These are phyloP conservation scores for Acacia confusa DNA, from an alignment of 306 rosid genomes.

Conservation along the genomic window DNA sequence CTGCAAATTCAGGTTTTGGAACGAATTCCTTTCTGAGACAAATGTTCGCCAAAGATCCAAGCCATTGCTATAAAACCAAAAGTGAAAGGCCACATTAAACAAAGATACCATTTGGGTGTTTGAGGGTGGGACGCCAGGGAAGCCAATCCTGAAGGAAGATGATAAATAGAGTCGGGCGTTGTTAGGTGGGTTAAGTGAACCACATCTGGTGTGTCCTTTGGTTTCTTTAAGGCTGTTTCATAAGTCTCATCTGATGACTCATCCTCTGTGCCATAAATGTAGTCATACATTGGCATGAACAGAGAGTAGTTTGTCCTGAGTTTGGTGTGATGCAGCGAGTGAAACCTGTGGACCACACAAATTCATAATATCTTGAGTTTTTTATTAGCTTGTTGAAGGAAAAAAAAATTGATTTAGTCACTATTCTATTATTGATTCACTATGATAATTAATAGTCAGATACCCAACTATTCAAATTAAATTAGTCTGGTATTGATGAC, in stretches of 20 bases:
- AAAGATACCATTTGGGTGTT: slow-evolving; percentile 36
- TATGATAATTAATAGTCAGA: no score
- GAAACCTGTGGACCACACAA: slow-evolving; percentile 38
- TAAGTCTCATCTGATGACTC: slow-evolving; percentile 32
- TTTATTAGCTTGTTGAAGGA: background rate
- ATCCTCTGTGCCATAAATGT: slow-evolving; percentile 46
- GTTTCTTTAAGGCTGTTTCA: slow-evolving; percentile 31
- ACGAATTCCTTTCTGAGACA: slow-evolving; percentile 43
- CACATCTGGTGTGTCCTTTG: slow-evolving; percentile 25
- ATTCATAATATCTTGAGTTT: background rate
- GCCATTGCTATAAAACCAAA: slow-evolving; percentile 11
- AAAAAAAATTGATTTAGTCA: no score
- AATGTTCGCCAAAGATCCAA: slow-evolving; percentile 37
- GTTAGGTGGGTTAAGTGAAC: slow-evolving; percentile 41
- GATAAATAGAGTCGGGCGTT: slow-evolving; percentile 48
- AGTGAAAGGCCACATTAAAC: slow-evolving; percentile 54
- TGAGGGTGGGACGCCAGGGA: slow-evolving; percentile 45
- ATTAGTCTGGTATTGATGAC: no score
- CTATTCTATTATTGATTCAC: background rate
- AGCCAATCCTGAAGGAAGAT: slow-evolving; percentile 44
- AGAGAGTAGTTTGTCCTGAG: slow-evolving; percentile 52
- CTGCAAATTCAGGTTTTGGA: slow-evolving; percentile 40
- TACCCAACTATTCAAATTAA: no score
- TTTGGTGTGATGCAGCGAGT: slow-evolving; percentile 57
- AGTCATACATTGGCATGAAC: slow-evolving; percentile 62